Base-by-base conservation (phyloP, 352 stramenopile genomes). In the Phytophthora meadii region DNA sequence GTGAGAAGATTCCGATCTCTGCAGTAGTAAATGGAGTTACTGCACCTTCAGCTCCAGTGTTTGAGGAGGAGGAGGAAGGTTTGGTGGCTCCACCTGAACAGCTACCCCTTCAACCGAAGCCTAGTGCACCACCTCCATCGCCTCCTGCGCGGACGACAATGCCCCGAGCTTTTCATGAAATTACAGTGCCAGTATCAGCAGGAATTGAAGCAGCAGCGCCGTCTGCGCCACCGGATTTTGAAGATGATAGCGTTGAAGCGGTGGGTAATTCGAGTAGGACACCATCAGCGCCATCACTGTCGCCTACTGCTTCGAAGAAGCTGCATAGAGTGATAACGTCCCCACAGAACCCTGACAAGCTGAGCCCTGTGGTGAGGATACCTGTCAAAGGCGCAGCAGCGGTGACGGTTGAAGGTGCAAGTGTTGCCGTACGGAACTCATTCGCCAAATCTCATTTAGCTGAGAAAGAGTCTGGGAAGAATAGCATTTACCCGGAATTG, bases 301-400 rank as follows among this genome's bases (percentile, higher is more conserved):
- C 79, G 14, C 79, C 79, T 44, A 81, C 72, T 15, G 41, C 46
- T 25, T 63, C 74, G 8, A 84, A 88, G 53, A 81, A 78, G n/a
- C 46, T 82, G 22, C 65, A 65, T 34, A 64, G 69, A 44, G 28
- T 66, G 4, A 53, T 72, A n/a, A 24, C 12, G 14, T 65, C 58
- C 2, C 45, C 67, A 6, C 30, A 22, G 11, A 60, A 71, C 15
- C 53, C 54, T 14, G 68, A 65, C 34, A 72, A 76, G 49, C 40
- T 63, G 30, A 61, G 40, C 51, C 34, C 56, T 6, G 65, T 70
- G 22, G 46, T 48, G 51, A 73, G 63, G n/a, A 57, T 57, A 6
- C 42, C 65, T 8, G n/a, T 17, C 19, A 49, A 60, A 46, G 11
- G 22, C 17, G 22, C 48, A 5, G 25, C 58, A 4, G 25, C 24